A percentile compares a stretch with the other conserved stretches of the same genome.
These are phyloP conservation scores for Fagopyrum tataricum DNA, from an alignment of 148 eudicot genomes.

Conservation along the genomic window DNA sequence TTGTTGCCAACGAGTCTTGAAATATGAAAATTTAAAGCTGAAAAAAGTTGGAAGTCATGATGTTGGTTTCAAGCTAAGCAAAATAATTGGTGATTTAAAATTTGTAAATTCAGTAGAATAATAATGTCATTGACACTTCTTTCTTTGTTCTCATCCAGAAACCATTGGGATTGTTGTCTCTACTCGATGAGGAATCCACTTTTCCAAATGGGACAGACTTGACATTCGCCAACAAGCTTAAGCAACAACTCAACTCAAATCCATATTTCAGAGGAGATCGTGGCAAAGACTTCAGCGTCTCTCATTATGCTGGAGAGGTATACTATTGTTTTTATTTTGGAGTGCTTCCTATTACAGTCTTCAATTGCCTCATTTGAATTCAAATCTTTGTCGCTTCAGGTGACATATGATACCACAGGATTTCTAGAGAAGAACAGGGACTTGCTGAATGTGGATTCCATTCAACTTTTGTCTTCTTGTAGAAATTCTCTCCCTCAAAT, in stretches of 20 bases:
- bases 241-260: conserved; percentile 68
- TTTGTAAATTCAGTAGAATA: neutral
- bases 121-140: conserved; percentile 1
- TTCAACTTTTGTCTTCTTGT: conserved; percentile 84
- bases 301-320: conserved; percentile 99
- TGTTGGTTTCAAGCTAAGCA: neutral
- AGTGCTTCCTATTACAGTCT: neutral
- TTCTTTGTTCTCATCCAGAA: conserved; percentile 43
- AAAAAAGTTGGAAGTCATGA: neutral
- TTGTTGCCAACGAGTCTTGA: neutral
- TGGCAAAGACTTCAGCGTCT: conserved; percentile 66
- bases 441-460: conserved; percentile 66
- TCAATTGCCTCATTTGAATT: conserved; percentile 3
- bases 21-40: neutral
- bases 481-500: conserved; percentile 57
- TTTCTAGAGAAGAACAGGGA: conserved; percentile 96
- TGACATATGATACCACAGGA: conserved; percentile 81
- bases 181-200: conserved; percentile 93
- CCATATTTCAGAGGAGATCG: conserved; percentile 82
- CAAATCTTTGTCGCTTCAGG: conserved; percentile 37
- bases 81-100: neutral
- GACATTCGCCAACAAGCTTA: conserved; percentile 86
- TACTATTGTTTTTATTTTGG: conserved; percentile 9
- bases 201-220: conserved; percentile 94
- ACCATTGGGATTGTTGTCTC: conserved; percentile 81